Percentiles rank a stretch among this genome's conserved stretches.
phyloP scores from a whole-genome alignment of 768 basidiomycete genomes.

The Amanita phalloides region DNA sequence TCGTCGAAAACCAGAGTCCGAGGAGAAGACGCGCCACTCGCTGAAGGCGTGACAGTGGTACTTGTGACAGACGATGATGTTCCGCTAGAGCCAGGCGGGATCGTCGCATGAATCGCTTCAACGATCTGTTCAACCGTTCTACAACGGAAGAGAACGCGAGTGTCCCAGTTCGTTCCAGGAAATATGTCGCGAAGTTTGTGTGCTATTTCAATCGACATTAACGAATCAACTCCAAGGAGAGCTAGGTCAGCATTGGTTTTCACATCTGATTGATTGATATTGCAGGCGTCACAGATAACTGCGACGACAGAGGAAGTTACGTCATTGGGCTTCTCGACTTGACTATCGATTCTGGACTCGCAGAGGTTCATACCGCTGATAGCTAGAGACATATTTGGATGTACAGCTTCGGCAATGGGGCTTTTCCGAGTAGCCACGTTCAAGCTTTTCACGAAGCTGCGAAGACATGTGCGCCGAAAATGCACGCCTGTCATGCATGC shows the following conservation, averaged over 20 bases:
- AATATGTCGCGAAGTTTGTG: slow-evolving; percentile 25
- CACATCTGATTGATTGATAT: slow-evolving; percentile 21
- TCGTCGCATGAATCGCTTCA: neutral
- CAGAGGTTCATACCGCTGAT: neutral
- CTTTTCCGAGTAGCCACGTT: neutral
- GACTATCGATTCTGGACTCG: too few species aligned
- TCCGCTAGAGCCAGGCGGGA: neutral
- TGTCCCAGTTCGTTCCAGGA: slow-evolving; percentile 18
- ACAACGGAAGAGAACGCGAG: slow-evolving; percentile 22
- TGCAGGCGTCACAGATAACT: slow-evolving; percentile 32
- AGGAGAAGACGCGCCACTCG: slow-evolving; percentile 13
- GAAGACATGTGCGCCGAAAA: slow-evolving; percentile 46
- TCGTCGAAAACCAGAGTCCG: slow-evolving; percentile 3
- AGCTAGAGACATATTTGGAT: neutral
- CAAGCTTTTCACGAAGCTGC: slow-evolving; percentile 30
- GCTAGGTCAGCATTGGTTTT: slow-evolving; percentile 32
- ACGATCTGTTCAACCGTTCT: slow-evolving; percentile 25
- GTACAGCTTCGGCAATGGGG: neutral
- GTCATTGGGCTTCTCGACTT: slow-evolving; percentile 4
- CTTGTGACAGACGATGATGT: slow-evolving; percentile 12
- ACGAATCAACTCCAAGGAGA: slow-evolving; percentile 51
- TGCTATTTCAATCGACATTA: slow-evolving; percentile 50
- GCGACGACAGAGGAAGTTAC: slow-evolving; percentile 20
- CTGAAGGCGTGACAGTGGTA: slow-evolving; percentile 7
- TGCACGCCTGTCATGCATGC: slow-evolving; percentile 46